Conservation (phyloP, 108 stramenopile species). For the Skeletonema costatum region DNA sequence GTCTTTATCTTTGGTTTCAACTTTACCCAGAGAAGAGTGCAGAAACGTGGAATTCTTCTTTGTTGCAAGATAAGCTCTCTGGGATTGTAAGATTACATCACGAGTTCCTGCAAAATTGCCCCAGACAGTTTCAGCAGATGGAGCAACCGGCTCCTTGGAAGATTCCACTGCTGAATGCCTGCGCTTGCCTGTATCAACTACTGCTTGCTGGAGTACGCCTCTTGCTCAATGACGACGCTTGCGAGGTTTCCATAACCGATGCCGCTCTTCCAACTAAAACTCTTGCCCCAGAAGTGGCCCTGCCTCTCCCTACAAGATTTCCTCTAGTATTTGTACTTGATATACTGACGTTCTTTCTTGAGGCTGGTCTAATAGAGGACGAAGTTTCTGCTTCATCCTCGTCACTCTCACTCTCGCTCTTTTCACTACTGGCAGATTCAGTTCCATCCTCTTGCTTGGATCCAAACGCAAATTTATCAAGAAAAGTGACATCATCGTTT, state of each 20-base stretch:
- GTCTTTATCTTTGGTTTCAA: slow-evolving; percentile 1
- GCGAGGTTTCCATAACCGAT: not conserved
- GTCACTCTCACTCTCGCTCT: slow-evolving; percentile 1
- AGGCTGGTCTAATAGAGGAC: not conserved
- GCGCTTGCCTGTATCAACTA: not conserved
- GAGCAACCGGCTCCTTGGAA: not conserved
- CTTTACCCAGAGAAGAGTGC: slow-evolving; percentile 20
- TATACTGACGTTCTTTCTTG: not conserved
- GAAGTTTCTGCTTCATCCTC: slow-evolving; percentile 2
- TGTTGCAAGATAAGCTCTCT: slow-evolving; percentile 23
- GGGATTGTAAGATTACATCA: slow-evolving; percentile 33
- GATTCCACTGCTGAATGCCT: not conserved
- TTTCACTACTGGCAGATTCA: not conserved
- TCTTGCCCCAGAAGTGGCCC: slow-evolving; percentile 7
- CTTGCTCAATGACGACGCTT: not conserved
- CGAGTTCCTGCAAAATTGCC: slow-evolving; percentile 44
- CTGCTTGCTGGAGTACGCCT: not conserved
- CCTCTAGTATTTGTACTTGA: not conserved
- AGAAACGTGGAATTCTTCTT: slow-evolving; percentile 25
- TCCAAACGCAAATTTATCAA: slow-evolving; percentile 27
- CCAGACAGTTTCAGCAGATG: slow-evolving; percentile 30
- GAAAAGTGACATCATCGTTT: slow-evolving; percentile 23
- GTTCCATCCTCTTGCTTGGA: slow-evolving; percentile 2
- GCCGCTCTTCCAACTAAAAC: slow-evolving; percentile 6
- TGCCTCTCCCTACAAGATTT: slow-evolving; percentile 34